Base-by-base conservation (phyloP, 805 yeast genomes). In the Wickerhamiella cacticola region DNA sequence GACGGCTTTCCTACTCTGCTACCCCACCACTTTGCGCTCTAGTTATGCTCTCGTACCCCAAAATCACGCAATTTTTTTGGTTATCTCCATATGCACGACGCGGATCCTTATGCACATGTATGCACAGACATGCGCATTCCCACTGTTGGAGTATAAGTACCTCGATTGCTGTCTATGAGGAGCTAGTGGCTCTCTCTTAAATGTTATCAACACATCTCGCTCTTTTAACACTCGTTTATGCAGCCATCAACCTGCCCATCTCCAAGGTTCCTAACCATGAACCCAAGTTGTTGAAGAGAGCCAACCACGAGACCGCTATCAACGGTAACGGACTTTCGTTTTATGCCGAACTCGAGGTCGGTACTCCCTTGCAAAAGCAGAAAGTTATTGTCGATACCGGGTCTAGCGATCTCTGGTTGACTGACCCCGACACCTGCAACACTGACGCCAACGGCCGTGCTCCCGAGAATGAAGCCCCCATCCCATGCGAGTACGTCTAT, bases 371-470 rank as follows among this genome's bases (percentile, higher is more conserved):
- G 0, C 80, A 79, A 53, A 53, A 62, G 3, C 67, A 79, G 3
- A 67, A 65, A 3, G 77, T 79, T 10, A 59, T 79, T 23, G 60
- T 82, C 10, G 48, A 44, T 28, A 80, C 87, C 2, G 87, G 87
- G 2, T 79, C 86, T 0, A 72, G 83, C 0, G 87, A 80, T 58
- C 59, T 79, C 39, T 79, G 82, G 82, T 72, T 79, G 28, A 65
- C 70, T 85, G 1, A 63, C 79, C 42, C 79, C 65, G 58, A 22
- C 12, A 36, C 23, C 29, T 43, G 46, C 31, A 44, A 44, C 28
- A 34, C 47, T 12, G 34, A 44, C 13, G 16, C 41, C 21, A 22
- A 35, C 7, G 47, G 47, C 21, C 18, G 16, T 4, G 47, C 28
- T 15, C 41, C 47, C 28, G 26, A 19, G 5, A 18, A 35, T n/a